Base-by-base conservation (phyloP, 2,329 filamentous ascomycete species). In the Monilinia fructicola region DNA sequence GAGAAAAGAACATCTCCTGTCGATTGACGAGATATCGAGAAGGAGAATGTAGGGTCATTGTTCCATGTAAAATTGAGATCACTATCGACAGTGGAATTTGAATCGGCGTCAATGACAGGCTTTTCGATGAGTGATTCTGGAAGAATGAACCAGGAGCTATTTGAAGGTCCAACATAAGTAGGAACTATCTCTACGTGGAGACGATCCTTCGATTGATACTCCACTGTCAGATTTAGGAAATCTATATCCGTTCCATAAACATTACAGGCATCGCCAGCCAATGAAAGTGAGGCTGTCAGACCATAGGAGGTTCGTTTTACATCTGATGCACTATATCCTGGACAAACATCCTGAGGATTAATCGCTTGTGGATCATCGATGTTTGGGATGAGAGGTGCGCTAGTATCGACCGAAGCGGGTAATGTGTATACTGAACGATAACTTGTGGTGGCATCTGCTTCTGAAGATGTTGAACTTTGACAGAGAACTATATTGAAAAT, bases 221-320 rank as follows among this genome's bases (percentile, higher is more conserved):
- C 85, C 16, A 95, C 88, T 3, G 85, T 83, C 42, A 96, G 79
- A 46, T 82, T 83, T 59, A 96, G 79, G 5, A 83, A 79, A 31
- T 87, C 82, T 38, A 96, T 80, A 74, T 96, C 92, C 10, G 83
- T 89, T 0, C 92, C 92, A 70, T 94, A 96, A 28, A 87, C 84
- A 76, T 94, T 90, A 80, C 92, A 95, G 7, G 88, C 81, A 12
- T 81, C 73, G 0, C 91, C 91, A 10, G 89, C 89, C 14, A 96
- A 83, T 3, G 78, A 82, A 58, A 96, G 81, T 70, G 90, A 83
- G 1, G 91, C 92, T 0, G 85, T 90, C 64, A 95, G 78, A 11
- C 85, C 85, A 60, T 79, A 80, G 46, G 77, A 74, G 0, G 79
- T 84, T 61, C 81, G 77, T 62, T 80, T 76, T 18, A 91, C 81